phyloP scores from a whole-genome alignment of 495 filamentous ascomycete species.

The Talaromyces proteolyticus region DNA sequence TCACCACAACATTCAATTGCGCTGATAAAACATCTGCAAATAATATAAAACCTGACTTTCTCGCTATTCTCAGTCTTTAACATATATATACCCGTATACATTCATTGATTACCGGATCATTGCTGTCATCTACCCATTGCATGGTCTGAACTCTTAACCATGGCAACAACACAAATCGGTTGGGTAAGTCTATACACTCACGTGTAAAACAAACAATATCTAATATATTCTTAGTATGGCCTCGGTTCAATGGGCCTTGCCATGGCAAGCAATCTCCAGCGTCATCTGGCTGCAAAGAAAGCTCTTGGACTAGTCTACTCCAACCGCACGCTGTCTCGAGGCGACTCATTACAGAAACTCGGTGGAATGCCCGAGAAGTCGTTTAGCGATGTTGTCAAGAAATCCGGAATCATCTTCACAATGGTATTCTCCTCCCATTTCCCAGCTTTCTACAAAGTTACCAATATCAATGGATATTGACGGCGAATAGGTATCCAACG shows the following conservation, averaged over 20 bases:
- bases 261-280: conserved; percentile 42
- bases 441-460: conserved; percentile 1
- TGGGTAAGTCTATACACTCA: background rate
- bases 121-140: background rate
- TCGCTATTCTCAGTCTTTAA: too few relatives aligned
- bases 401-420: conserved; percentile 39
- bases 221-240: conserved; percentile 26
- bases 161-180: conserved; percentile 3
- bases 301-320: conserved; percentile 30
- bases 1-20: background rate
- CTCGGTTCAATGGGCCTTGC: conserved; percentile 45
- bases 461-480: background rate
- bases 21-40: background rate
- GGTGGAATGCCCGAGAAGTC: conserved; percentile 27
- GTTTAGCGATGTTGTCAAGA: conserved; percentile 28
- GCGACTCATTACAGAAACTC: conserved; percentile 25
- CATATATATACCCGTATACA: background rate
- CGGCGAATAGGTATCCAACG: conserved; percentile 38
- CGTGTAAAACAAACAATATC: background rate
- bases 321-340: conserved; percentile 40
- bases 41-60: too few relatives aligned
- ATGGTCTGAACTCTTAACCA: background rate
- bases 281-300: conserved; percentile 32
- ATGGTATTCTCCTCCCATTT: conserved; percentile 20
- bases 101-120: background rate